phyloP scores from a whole-genome alignment of 164 flowering plant species.

The Chimonanthus praecox region DNA sequence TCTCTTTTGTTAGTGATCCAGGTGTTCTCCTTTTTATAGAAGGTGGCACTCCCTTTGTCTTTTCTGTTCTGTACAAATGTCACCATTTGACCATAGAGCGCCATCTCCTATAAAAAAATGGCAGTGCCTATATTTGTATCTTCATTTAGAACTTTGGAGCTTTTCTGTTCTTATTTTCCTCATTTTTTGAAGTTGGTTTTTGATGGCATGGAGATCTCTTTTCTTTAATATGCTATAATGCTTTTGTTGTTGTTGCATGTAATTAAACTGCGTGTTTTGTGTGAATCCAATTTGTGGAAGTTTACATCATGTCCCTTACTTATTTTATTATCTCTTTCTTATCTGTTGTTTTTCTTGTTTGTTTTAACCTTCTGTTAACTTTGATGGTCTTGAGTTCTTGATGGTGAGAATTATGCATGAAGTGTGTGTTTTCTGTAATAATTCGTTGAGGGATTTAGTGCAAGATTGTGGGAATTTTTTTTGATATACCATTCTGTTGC shows the following conservation, averaged over 20 bases:
- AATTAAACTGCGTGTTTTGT: neutral
- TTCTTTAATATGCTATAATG: neutral
- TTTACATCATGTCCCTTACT: neutral
- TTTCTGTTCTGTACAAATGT: no score
- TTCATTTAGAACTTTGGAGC: no score
- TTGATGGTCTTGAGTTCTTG: neutral
- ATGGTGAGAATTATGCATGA: neutral
- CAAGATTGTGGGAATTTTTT: neutral
- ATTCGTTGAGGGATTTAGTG: neutral
- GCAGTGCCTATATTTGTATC: no score
- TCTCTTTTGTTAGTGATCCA: no score
- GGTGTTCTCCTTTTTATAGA: no score
- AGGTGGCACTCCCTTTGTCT: no score
- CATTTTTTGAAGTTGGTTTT: no score
- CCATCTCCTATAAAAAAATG: no score
- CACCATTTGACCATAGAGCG: no score
- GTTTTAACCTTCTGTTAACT: neutral
- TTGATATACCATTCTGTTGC: neutral
- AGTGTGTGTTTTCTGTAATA: neutral
- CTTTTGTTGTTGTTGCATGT: neutral
- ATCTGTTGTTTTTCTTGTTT: conserved; percentile 1
- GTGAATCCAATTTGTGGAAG: neutral
- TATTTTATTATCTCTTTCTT: neutral
- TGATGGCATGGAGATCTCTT: neutral
- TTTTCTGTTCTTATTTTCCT: no score